These are phyloP conservation scores for Cardiospermum halicacabum DNA, from an alignment of 345 rosid genomes.

Conservation along the genomic window DNA sequence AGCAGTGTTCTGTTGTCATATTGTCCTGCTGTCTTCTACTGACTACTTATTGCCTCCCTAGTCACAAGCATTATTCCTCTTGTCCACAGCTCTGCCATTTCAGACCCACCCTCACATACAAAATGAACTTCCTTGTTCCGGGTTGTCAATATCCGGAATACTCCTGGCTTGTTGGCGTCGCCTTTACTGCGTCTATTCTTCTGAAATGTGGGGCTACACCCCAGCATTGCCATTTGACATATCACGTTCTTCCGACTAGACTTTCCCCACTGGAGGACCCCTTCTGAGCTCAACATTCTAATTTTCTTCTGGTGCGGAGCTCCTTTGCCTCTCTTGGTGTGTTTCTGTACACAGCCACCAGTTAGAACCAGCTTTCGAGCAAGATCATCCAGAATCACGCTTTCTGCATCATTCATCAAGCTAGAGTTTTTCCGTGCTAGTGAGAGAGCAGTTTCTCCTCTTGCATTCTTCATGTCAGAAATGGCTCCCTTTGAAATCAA, in stretches of 20 bases:
- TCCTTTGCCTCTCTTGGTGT: constrained; percentile 85
- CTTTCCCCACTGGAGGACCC: constrained; percentile 80
- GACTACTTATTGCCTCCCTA: constrained; percentile 42
- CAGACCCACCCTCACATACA: constrained; percentile 67
- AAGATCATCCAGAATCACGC: constrained; percentile 61
- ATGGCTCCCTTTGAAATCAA: constrained; percentile 60
- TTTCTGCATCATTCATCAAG: constrained; percentile 36
- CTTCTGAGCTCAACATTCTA: constrained; percentile 47
- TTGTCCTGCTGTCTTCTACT: not conserved
- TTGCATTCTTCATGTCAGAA: constrained; percentile 47
- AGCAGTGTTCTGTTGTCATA: not conserved
- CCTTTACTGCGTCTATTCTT: constrained; percentile 45
- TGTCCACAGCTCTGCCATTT: constrained; percentile 83
- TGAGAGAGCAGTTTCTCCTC: constrained; percentile 68
- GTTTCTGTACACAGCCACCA: constrained; percentile 61
- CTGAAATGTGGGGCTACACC: constrained; percentile 50
- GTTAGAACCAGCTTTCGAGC: constrained; percentile 52
- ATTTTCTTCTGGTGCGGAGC: constrained; percentile 55
- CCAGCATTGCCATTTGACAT: constrained; percentile 59
- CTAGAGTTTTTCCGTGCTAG: constrained; percentile 36
- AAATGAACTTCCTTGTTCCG: constrained; percentile 80
- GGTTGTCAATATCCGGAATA: constrained; percentile 65
- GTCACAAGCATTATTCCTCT: constrained; percentile 89
- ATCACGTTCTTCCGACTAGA: constrained; percentile 56
- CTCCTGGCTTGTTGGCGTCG: constrained; percentile 40